Percentiles rank a stretch among this genome's conserved stretches.
These are phyloP conservation scores for Pseudotsuga menziesii DNA, from an alignment of 75 land plant species.

Conservation along the genomic window DNA sequence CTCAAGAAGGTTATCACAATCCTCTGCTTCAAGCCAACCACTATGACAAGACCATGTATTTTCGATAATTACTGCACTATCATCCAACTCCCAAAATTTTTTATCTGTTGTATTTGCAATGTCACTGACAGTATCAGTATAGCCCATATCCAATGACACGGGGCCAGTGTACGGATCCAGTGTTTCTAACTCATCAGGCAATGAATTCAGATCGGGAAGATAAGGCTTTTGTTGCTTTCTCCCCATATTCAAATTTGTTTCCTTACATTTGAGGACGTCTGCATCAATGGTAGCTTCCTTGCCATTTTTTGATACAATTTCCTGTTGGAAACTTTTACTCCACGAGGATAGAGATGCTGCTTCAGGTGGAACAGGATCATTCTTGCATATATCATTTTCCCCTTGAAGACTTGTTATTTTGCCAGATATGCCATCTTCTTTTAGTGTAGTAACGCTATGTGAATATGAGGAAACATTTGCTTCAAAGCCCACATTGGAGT, in stretches of 20 bases:
- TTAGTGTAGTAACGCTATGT: no score
- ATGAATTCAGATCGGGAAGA: conserved; percentile 1
- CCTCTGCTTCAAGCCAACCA: not conserved
- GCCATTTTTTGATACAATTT: not conserved
- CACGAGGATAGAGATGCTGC: not conserved
- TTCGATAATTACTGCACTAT: no score
- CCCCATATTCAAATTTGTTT: not conserved
- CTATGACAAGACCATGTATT: not conserved
- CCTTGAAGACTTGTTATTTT: no score
- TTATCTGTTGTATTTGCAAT: no score
- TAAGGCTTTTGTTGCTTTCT: not conserved
- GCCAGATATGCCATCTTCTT: no score
- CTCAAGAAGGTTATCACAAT: not conserved
- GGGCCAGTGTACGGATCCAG: no score
- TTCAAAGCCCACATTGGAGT: not conserved
- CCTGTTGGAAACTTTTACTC: not conserved
- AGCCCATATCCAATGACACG: no score
- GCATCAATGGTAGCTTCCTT: not conserved
- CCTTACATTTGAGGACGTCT: not conserved
- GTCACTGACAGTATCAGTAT: no score
- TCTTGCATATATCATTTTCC: no score
- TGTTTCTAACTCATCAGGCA: not conserved
- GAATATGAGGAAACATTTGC: not conserved
- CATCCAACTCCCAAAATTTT: no score
- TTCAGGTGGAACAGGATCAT: no score